phyloP scores from a whole-genome alignment of 768 basidiomycete genomes.

The Termitomyces sp. region DNA sequence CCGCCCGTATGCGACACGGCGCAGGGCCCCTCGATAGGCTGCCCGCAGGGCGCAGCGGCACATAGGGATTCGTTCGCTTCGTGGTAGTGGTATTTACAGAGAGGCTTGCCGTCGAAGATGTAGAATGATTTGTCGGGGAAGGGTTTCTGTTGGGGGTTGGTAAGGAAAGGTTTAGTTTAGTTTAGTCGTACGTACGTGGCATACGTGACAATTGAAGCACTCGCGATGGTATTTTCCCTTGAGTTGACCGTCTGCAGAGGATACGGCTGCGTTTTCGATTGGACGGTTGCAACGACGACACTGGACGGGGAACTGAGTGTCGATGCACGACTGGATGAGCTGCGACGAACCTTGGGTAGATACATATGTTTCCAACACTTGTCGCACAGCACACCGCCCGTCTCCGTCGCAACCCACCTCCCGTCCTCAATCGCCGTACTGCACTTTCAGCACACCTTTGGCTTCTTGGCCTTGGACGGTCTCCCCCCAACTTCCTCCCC shows the following conservation, averaged over 20 bases:
- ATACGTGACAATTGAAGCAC: conserved; percentile 86
- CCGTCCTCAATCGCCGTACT: conserved; percentile 68
- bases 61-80: conserved; percentile 89
- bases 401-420: conserved; percentile 78
- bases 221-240: conserved; percentile 93
- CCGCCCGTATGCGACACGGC: conserved; percentile 80
- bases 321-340: background rate
- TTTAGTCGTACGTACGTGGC: conserved; percentile 69
- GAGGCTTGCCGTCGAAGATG: conserved; percentile 85
- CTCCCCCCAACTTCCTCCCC: no score
- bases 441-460: conserved; percentile 66
- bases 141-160: conserved; percentile 52
- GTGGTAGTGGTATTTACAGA: conserved; percentile 92
- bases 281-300: conserved; percentile 85
- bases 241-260: conserved; percentile 87
- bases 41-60: conserved; percentile 70
- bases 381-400: conserved; percentile 80
- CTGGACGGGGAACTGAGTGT: conserved; percentile 21
- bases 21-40: conserved; percentile 92
- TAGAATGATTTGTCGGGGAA: conserved; percentile 94
- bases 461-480: conserved; percentile 30
- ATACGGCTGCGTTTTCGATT: conserved; percentile 90
- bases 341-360: conserved; percentile 70
- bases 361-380: conserved; percentile 96
- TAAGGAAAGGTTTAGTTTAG: background rate